Base-by-base conservation (phyloP, 495 filamentous ascomycete genomes). In the Aspergillus steynii region DNA sequence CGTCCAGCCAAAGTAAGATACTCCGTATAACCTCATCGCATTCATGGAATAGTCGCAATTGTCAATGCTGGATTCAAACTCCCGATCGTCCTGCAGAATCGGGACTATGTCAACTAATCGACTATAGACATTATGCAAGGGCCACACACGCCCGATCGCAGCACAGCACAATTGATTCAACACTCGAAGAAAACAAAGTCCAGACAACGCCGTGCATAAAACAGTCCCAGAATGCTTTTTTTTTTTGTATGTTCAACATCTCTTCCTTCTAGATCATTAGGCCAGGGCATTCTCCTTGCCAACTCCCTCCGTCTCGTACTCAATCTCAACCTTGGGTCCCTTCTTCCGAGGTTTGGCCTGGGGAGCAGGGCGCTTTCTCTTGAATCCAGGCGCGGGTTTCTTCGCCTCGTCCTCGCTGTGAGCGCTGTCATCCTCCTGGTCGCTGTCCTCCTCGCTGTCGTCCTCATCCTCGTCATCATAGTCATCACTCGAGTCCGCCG, bases 281-380 rank as follows among this genome's bases (percentile, higher is more conserved):
- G 77, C 81, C 69, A 82, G 64, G 49, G 81, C 45, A 59, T 71
- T 74, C 56, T 84, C 80, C 66, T 77, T 80, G 49, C 73, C 75
- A 61, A 77, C 72, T 34, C 69, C 80, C 71, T 90, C 88, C 10
- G 81, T 82, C 66, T 91, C 88, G 61, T 89, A 88, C 74, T 92
- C 89, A 61, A 90, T 86, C 77, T 90, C 89, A 64, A 86, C 77
- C 55, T 80, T 80, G 48, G 84, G 79, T 32, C 79, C 80, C 78
- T 91, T 91, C 80, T 87, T 90, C 74, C 86, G 82, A 37, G 86
- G 80, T 72, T 86, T 85, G 47, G 77, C 64, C 61, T 81, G 82
- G 29, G 85, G 77, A 31, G 81, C 82, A 60, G 74, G 79, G 65
- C 81, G 82, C 83, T 91, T 92, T 69, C 89, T 77, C 82, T 92